phyloP scores from a whole-genome alignment of 805 yeast species.

The Lipomyces sp. region DNA sequence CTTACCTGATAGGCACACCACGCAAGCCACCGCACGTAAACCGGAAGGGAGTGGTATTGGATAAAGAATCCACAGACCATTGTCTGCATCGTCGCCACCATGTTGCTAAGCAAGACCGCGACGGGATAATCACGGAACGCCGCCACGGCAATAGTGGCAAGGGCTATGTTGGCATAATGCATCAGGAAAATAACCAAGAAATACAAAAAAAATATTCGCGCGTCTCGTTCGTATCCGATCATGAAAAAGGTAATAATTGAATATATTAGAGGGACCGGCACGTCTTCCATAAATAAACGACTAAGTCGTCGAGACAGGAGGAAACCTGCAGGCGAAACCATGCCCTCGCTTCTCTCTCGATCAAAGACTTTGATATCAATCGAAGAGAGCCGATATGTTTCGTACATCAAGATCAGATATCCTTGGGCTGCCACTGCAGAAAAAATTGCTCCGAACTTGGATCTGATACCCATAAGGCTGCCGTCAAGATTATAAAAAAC shows the following conservation, averaged over 20 bases:
- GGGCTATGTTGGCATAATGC: constrained; percentile 54
- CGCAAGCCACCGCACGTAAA: constrained; percentile 81
- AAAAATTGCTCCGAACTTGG: constrained; percentile 53
- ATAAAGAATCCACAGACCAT: constrained; percentile 80
- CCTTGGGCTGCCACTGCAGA: constrained; percentile 53
- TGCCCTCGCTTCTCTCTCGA: constrained; percentile 68
- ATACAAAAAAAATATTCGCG: constrained; percentile 55
- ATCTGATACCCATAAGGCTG: constrained; percentile 61
- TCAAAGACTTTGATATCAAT: constrained; percentile 55
- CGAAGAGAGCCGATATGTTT: constrained; percentile 55
- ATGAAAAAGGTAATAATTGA: constrained; percentile 66
- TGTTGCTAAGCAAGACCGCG: constrained; percentile 59
- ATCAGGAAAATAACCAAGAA: constrained; percentile 57
- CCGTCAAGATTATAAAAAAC: constrained; percentile 55
- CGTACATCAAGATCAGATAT: constrained; percentile 55
- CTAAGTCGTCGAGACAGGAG: constrained; percentile 62
- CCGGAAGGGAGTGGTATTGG: constrained; percentile 71
- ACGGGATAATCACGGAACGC: constrained; percentile 58
- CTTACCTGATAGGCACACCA: constrained; percentile 58
- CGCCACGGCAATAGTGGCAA: constrained; percentile 53
- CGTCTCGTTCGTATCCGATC: constrained; percentile 62
- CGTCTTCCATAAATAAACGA: constrained; percentile 64
- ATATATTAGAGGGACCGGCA: constrained; percentile 58
- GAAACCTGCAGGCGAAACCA: constrained; percentile 65
- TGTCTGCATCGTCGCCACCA: constrained; percentile 66